Conservation (phyloP, 345 rosid species). For the Linum tenue region DNA sequence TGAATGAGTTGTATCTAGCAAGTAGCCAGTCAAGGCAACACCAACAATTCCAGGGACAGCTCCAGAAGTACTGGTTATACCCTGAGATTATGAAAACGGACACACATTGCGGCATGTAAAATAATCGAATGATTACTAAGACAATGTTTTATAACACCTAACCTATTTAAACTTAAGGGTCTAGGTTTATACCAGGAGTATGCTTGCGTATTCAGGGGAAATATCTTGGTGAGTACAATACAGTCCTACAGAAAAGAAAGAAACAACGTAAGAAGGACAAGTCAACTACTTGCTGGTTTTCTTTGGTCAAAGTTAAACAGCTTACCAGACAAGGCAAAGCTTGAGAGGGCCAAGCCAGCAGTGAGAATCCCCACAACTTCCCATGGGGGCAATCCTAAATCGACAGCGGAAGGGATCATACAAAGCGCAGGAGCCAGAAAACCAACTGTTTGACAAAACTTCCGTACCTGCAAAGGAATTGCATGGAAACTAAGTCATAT, state of each 20-base stretch:
- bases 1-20: conserved; percentile 85
- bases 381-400: conserved; percentile 91
- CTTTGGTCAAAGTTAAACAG: conserved; percentile 8
- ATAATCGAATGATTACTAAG: too few relatives aligned
- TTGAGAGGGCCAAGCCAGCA: conserved; percentile 77
- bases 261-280: not conserved
- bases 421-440: conserved; percentile 85
- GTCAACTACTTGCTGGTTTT: not conserved
- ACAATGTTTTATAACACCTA: too few relatives aligned
- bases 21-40: conserved; percentile 83
- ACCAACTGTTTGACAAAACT: conserved; percentile 83
- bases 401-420: conserved; percentile 76
- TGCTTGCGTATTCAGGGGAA: conserved; percentile 88
- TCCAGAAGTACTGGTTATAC: conserved; percentile 83
- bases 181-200: conserved; percentile 57
- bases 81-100: conserved; percentile 27
- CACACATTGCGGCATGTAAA: too few relatives aligned
- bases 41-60: conserved; percentile 91
- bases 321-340: conserved; percentile 87
- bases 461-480: conserved; percentile 55
- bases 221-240: conserved; percentile 98
- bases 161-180: not conserved
- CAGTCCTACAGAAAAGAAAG: conserved; percentile 39
- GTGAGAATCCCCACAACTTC: conserved; percentile 82
- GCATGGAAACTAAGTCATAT: not conserved